These are phyloP conservation scores for Phytophthora hybrid DNA, from an alignment of 352 stramenopile species.

Conservation along the genomic window DNA sequence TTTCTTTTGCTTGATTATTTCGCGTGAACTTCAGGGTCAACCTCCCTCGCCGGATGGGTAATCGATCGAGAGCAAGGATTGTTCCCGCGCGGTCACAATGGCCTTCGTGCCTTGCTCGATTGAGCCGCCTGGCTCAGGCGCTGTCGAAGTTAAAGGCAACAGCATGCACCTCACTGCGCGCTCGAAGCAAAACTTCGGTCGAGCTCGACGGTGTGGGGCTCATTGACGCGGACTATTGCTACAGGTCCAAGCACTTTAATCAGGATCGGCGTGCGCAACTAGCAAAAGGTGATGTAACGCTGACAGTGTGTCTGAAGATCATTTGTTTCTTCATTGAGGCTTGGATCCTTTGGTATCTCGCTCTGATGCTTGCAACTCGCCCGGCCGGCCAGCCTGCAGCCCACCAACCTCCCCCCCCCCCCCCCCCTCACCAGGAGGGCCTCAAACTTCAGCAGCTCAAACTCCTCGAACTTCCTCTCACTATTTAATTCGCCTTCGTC, in stretches of 20 bases:
- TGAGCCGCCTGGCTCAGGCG: not conserved
- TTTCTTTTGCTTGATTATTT: constrained; percentile 27
- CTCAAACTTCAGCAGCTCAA: not conserved
- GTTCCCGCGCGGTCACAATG: not conserved
- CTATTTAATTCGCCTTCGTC: constrained; percentile 36
- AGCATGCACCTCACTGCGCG: too few species aligned
- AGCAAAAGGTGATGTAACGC: not conserved
- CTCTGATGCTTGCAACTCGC: too few species aligned
- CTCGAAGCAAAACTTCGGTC: not conserved
- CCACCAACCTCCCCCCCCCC: not conserved
- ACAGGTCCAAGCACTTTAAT: constrained; percentile 7
- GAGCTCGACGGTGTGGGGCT: not conserved
- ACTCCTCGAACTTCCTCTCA: constrained; percentile 9
- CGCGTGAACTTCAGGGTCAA: constrained; percentile 18
- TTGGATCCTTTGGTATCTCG: constrained; percentile 15
- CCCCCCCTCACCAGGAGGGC: not conserved
- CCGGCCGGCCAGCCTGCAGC: not conserved
- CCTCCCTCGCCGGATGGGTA: not conserved
- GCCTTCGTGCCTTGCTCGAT: not conserved
- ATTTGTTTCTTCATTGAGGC: constrained; percentile 25
- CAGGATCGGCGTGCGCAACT: constrained; percentile 1
- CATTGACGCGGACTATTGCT: too few species aligned
- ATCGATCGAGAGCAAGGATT: not conserved
- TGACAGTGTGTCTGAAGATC: not conserved
- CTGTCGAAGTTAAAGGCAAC: too few species aligned